Percentiles rank a stretch among this genome's conserved stretches.
Conservation (phyloP, 768 basidiomycete genomes). For the Podaxis carcinomalis region DNA sequence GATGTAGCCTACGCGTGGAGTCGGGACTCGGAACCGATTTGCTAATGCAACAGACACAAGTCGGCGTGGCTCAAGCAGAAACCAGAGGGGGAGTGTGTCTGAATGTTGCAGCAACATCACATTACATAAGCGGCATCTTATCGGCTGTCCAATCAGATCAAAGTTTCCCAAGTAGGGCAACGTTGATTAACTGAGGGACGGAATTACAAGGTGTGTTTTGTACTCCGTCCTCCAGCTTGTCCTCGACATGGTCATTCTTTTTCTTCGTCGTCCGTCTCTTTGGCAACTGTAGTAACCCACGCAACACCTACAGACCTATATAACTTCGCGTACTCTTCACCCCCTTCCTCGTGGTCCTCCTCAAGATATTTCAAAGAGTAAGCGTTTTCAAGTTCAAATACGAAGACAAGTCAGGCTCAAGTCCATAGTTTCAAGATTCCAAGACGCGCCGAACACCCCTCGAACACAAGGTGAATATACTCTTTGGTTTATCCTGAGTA, state of each 20-base stretch:
- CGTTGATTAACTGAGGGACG: slow-evolving; percentile 1
- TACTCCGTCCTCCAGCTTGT: slow-evolving; percentile 2
- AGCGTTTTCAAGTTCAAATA: neutral
- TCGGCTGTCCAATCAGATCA: neutral
- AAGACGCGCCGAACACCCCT: neutral
- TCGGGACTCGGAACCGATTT: too few relatives aligned
- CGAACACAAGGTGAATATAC: neutral
- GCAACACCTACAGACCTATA: neutral
- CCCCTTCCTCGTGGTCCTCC: neutral
- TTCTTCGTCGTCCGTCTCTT: neutral
- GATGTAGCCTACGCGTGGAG: too few relatives aligned
- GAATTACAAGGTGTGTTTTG: slow-evolving; percentile 6
- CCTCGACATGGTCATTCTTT: slow-evolving; percentile 9
- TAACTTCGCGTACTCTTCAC: neutral
- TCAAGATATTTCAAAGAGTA: neutral
- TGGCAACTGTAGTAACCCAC: neutral
- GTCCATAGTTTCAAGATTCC: neutral
- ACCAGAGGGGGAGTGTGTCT: too few relatives aligned
- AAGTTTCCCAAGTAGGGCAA: neutral
- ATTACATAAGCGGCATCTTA: neutral
- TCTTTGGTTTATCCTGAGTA: neutral
- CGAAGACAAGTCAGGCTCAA: neutral
- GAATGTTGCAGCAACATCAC: too few relatives aligned
- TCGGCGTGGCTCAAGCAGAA: too few relatives aligned
- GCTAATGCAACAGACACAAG: neutral